Percentiles rank a stretch among this genome's conserved stretches.
phyloP scores from a whole-genome alignment of 1,139 yeast species.

The Taphrina communis region DNA sequence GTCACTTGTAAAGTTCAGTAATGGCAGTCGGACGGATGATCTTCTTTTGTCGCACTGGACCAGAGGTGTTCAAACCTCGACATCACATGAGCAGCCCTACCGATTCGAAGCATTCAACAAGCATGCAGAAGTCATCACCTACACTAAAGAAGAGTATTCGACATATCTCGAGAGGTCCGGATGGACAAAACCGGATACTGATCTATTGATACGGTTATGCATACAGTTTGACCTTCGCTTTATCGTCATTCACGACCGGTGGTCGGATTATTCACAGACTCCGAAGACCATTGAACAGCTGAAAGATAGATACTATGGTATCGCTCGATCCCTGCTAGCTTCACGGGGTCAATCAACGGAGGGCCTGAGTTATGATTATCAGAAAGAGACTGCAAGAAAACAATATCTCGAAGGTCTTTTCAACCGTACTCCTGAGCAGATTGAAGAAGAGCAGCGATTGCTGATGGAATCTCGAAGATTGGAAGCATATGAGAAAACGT shows the following conservation, averaged over 20 bases:
- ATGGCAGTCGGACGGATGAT: conserved; percentile 60
- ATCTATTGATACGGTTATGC: conserved; percentile 74
- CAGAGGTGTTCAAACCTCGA: conserved; percentile 57
- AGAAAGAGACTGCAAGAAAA: conserved; percentile 76
- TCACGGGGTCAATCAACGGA: conserved; percentile 51
- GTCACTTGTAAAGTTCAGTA: conserved; percentile 61
- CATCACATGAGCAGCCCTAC: conserved; percentile 57
- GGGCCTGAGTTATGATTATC: conserved; percentile 64
- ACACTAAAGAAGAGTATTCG: conserved; percentile 71
- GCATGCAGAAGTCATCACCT: conserved; percentile 69
- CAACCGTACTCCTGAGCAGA: conserved; percentile 89
- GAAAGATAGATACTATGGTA: conserved; percentile 76
- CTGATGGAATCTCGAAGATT: conserved; percentile 91
- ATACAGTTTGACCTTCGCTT: conserved; percentile 79
- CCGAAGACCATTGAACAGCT: conserved; percentile 66
- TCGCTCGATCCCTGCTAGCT: conserved; percentile 58
- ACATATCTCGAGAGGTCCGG: conserved; percentile 52
- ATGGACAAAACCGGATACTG: conserved; percentile 84
- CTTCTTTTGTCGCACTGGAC: conserved; percentile 81
- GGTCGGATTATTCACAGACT: conserved; percentile 52
- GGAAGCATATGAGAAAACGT: conserved; percentile 89
- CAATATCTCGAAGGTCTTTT: conserved; percentile 76
- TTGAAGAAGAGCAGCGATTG: conserved; percentile 95
- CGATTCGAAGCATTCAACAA: conserved; percentile 78
- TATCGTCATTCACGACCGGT: conserved; percentile 83